phyloP scores from a whole-genome alignment of 345 rosid species.

The Mallotus nudiflorus region DNA sequence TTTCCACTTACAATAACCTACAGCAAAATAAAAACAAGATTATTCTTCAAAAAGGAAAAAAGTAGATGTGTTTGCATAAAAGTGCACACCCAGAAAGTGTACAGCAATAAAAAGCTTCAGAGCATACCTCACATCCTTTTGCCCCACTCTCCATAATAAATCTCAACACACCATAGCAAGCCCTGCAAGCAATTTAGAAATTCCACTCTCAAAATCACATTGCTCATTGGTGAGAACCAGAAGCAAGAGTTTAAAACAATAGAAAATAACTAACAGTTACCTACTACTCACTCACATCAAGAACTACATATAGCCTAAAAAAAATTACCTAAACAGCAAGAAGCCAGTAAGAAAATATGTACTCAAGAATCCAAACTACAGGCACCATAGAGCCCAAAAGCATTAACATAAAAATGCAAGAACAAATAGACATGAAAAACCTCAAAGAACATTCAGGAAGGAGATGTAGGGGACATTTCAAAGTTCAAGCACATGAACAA shows the following conservation, averaged over 20 bases:
- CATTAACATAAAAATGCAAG: background rate
- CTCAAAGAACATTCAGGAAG: background rate
- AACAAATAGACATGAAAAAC: background rate
- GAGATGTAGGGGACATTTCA: background rate
- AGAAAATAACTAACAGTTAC: background rate
- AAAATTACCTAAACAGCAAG: background rate
- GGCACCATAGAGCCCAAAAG: background rate
- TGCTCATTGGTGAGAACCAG: background rate
- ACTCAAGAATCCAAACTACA: background rate
- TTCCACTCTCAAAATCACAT: background rate
- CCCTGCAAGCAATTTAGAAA: conserved; percentile 37
- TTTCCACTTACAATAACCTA: conserved; percentile 58
- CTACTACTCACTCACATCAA: background rate
- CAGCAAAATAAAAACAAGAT: background rate
- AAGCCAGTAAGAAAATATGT: background rate
- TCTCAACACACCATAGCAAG: conserved; percentile 90
- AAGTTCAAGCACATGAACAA: background rate
- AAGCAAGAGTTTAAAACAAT: background rate
- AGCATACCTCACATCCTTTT: conserved; percentile 37
- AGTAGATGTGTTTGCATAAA: background rate
- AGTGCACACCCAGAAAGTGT: background rate
- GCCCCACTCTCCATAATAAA: conserved; percentile 53
- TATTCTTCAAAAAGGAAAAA: background rate
- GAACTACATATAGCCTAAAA: too few relatives aligned
- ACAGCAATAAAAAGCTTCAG: background rate